These are phyloP conservation scores for Melampsora larici-populina DNA, from an alignment of 1,284 basidiomycete genomes.

Conservation along the genomic window DNA sequence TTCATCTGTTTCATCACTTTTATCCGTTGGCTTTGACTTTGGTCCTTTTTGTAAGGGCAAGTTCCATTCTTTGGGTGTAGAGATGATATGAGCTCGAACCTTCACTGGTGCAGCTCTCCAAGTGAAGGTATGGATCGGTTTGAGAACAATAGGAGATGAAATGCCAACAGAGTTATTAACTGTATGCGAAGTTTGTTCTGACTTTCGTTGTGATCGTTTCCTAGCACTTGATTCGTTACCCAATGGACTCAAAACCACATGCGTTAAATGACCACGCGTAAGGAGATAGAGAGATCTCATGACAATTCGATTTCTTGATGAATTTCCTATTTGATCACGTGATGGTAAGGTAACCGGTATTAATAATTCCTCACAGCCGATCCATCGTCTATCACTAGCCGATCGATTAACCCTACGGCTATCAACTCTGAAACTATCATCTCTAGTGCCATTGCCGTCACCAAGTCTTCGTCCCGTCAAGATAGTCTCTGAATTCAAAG, in stretches of 20 bases:
- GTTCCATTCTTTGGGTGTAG: constrained; percentile 16
- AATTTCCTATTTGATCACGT: not conserved
- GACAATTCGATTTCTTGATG: not conserved
- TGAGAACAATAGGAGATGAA: constrained; percentile 17
- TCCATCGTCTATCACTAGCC: constrained; percentile 26
- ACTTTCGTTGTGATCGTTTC: not conserved
- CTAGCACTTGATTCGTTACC: constrained; percentile 4
- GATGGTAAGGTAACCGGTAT: constrained; percentile 21
- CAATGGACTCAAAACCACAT: constrained; percentile 31
- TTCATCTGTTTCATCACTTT: constrained; percentile 2
- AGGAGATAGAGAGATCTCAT: constrained; percentile 24
- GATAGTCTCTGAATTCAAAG: constrained; percentile 5
- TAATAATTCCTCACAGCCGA: constrained; percentile 35
- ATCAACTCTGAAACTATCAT: constrained; percentile 28
- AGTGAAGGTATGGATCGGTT: constrained; percentile 37
- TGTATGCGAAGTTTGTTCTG: not conserved
- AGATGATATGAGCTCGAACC: constrained; percentile 18
- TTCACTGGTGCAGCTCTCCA: constrained; percentile 34
- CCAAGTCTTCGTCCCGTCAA: constrained; percentile 11
- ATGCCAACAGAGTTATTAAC: not conserved
- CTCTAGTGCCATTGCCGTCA: constrained; percentile 14
- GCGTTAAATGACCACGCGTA: constrained; percentile 35
- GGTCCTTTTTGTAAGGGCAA: not conserved
- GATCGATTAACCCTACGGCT: constrained; percentile 7
- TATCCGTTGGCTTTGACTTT: not conserved